Conservation (phyloP, 164 flowering plant species). For the Malania oleifera region DNA sequence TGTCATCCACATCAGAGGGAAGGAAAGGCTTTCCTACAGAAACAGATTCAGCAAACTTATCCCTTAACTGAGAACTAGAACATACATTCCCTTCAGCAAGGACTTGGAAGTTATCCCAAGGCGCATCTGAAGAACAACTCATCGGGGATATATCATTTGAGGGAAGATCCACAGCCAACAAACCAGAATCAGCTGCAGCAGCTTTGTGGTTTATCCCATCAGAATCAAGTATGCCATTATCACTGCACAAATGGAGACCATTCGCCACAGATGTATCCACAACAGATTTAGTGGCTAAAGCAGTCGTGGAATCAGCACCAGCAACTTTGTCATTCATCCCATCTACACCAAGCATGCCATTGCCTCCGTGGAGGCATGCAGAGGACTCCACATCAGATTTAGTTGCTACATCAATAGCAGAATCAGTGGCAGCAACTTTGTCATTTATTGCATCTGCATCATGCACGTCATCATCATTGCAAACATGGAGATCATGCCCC, state of each 20-base stretch:
- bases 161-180: constrained; percentile 9
- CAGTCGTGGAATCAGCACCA: no score
- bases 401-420: constrained; percentile 14
- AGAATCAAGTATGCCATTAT: background rate
- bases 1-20: constrained; percentile 8
- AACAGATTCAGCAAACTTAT: constrained; percentile 15
- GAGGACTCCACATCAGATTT: constrained; percentile 27
- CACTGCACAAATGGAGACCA: background rate
- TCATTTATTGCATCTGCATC: constrained; percentile 7
- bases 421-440: no score
- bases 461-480: constrained; percentile 13
- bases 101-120: constrained; percentile 13
- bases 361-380: constrained; percentile 11
- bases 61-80: constrained; percentile 5
- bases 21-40: constrained; percentile 7
- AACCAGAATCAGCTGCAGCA: constrained; percentile 17
- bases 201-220: constrained; percentile 4
- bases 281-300: no score
- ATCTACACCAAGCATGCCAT: constrained; percentile 9
- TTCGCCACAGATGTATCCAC: no score
- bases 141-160: constrained; percentile 14
- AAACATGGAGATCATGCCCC: constrained; percentile 13
- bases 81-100: background rate
- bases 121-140: constrained; percentile 20
- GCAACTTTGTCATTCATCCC: constrained; percentile 8